phyloP scores from a whole-genome alignment of 2,329 filamentous ascomycete genomes.

The Pseudocercospora pini-densiflorae region DNA sequence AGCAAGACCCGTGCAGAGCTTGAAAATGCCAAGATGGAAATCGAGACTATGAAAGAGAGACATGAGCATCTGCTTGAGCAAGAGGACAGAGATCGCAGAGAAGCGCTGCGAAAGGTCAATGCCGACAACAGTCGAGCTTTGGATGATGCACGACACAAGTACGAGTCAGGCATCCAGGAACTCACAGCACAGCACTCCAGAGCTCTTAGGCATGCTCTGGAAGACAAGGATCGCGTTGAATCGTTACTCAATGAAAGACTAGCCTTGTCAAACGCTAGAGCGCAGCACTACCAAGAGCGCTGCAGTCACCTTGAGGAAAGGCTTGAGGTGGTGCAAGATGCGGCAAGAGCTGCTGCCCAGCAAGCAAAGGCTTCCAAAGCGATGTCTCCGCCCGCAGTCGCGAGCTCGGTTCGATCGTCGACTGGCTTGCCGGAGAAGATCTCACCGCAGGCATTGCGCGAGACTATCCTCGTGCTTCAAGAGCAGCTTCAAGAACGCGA shows the following conservation, averaged over 20 bases:
- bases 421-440: constrained; percentile 74
- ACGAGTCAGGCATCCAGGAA: constrained; percentile 46
- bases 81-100: constrained; percentile 69
- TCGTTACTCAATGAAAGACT: constrained; percentile 80
- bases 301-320: constrained; percentile 86
- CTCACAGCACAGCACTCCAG: constrained; percentile 66
- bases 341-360: constrained; percentile 79
- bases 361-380: constrained; percentile 51
- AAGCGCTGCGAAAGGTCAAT: constrained; percentile 61
- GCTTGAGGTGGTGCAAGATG: constrained; percentile 85
- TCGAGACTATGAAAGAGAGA: constrained; percentile 78
- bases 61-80: constrained; percentile 86
- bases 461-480: constrained; percentile 95
- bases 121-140: constrained; percentile 57
- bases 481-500: constrained; percentile 96
- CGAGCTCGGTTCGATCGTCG: constrained; percentile 7
- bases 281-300: constrained; percentile 83
- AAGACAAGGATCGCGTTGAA: constrained; percentile 82
- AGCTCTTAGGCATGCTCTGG: constrained; percentile 56
- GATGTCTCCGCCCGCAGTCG: constrained; percentile 37
- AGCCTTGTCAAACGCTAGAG: constrained; percentile 80
- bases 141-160: constrained; percentile 62
- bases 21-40: constrained; percentile 77
- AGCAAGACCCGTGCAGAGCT: constrained; percentile 73
- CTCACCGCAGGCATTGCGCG: constrained; percentile 89